Evolutionary conservation across 1,139 yeast species (phyloP), one percentile per base, ranked within the genome.

Genomic region (Suhomyces anneliseae): DNA sequence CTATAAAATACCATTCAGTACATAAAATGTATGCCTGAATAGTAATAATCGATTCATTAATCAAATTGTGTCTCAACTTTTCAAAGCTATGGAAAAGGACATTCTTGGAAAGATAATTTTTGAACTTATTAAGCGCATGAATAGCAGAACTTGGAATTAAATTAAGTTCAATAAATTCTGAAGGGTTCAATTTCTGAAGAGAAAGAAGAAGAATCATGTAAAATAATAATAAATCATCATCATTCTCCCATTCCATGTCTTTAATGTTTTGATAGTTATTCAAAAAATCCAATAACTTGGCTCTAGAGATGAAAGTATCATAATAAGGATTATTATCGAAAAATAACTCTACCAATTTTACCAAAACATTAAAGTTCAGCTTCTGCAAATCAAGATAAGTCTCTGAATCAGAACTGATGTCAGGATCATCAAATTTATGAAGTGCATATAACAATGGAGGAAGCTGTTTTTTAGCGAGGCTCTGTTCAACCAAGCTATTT

Each of bases 1-100:
- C 76, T 44, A 70, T 72, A 49, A 77, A 77, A 45, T 73, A 69
- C 68, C 76, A 78, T 54, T 78, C 83, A 24, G 79, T 72, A 53
- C 80, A 79, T 41, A 79, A 62, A 8, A 78, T 74, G 51, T 78
- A 78, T 3, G 81, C 71, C 53, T 76, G 75, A 32, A 79, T 68
- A 6, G 81, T 74, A 10, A 70, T 61, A 14, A 75, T 68, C 1
- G 81, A 74, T 54, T 78, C 82, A 51, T 72, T 67, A 27, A 74
- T 61, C 39, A 78, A 63, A 48, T 79, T 78, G 49, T 70, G 74
- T 47, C 80, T 73, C 49, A 79, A 64, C 53, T 67, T 66, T 52
- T 70, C 72, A 55, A 75, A 78, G 40, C 66, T 71, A 45, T 59
- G 62, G 45, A 59, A 64, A 29, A 74, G 58, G 26, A 68, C 61